Evolutionary conservation across 2,329 filamentous ascomycete species (phyloP), one percentile per base, ranked within the genome.

Genomic region (Apiospora koreana): DNA sequence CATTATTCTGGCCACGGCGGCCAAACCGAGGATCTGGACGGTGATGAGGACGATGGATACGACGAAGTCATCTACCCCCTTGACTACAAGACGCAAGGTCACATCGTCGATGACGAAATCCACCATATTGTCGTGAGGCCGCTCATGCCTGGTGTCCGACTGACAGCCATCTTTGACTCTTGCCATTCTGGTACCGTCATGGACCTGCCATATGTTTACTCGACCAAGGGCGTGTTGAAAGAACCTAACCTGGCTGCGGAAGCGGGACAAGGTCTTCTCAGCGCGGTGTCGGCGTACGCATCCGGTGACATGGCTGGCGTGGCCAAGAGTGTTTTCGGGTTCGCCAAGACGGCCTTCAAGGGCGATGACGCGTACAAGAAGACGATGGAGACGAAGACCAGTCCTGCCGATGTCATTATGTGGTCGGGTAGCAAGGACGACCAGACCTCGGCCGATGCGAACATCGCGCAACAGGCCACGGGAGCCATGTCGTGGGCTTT

Each of bases 401-500:
- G 93, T 65, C 93, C 95, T 1, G 96, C 96, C 62, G 96, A 98
- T 81, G 95, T 99, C 62, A 88, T 98, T 79, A 98, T 98, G 94
- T 96, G 95, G 90, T 97, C 94, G 69, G 96, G 96, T 70, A 97
- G 94, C 85, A 98, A 98, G 82, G 96, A 98, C 79, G 91, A 93
- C 75, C 96, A 99, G 83, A 99, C 95, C 77, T 95, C 93, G 91
- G 93, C 94, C 81, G 96, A 99, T 80, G 95, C 95, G n/a, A 93
- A 91, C 25, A 98, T 98, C 76, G 90, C 88, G 45, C 92, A 94
- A 68, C 89, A 98, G 82, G 95, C 96, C 38, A 98, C 96, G 0
- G 96, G 96, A 68, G 96, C 96, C 79, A 98, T 99, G 96, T 97
- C 94, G 1, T 98, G 93, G 91, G 96, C 96, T 12, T 99, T 99